Conservation (phyloP, 2,329 filamentous ascomycete species). For the Hypoxylon sp. region DNA sequence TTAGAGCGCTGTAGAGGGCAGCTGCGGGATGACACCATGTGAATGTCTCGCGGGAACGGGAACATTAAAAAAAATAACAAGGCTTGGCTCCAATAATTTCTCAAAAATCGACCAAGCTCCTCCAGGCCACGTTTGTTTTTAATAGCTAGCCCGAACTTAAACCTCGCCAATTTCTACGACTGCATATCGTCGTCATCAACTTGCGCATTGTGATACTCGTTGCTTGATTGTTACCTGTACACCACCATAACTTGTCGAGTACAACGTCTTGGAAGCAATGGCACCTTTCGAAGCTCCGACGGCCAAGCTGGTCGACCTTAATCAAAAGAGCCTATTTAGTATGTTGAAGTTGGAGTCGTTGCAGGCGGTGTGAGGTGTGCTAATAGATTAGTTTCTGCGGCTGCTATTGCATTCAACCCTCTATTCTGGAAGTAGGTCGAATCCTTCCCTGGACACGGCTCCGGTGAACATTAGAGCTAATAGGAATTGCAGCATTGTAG, state of each 20-base stretch:
- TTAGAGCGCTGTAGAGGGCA: slow-evolving; percentile 2
- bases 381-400: slow-evolving; percentile 76
- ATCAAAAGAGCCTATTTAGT: slow-evolving; percentile 77
- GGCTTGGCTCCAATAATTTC: slow-evolving; percentile 36
- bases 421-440: slow-evolving; percentile 97
- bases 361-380: slow-evolving; percentile 24
- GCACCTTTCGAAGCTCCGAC: slow-evolving; percentile 55
- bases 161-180: slow-evolving; percentile 4
- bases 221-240: not conserved
- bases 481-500: slow-evolving; percentile 75
- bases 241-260: not conserved
- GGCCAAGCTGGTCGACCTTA: slow-evolving; percentile 71
- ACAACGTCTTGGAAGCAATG: slow-evolving; percentile 54
- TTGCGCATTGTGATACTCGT: slow-evolving; percentile 6
- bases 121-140: slow-evolving; percentile 28
- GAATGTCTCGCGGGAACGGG: slow-evolving; percentile 28
- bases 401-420: slow-evolving; percentile 92
- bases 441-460: slow-evolving; percentile 16
- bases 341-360: slow-evolving; percentile 54
- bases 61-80: slow-evolving; percentile 12
- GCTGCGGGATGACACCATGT: slow-evolving; percentile 31
- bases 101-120: slow-evolving; percentile 22
- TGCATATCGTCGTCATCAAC: not conserved
- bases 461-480: slow-evolving; percentile 53
- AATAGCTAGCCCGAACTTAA: not conserved